phyloP scores from a whole-genome alignment of 1,139 yeast genomes.

The Wickerhamomyces sp. region DNA sequence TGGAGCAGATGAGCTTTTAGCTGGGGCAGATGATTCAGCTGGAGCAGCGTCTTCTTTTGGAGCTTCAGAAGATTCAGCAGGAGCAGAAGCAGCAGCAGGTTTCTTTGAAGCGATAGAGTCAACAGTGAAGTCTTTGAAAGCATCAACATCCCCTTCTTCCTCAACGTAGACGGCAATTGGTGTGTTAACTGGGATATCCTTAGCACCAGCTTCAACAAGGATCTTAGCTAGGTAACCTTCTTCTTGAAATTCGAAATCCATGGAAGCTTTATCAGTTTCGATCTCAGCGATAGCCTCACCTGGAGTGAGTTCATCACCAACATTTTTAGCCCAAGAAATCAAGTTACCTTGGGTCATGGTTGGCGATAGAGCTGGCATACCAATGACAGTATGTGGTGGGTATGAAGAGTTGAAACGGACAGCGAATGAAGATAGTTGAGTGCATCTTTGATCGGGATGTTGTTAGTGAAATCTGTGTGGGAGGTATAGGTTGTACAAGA shows the following conservation, averaged over 20 bases:
- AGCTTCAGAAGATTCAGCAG: constrained; percentile 19
- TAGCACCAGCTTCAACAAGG: constrained; percentile 77
- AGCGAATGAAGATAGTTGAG: constrained; percentile 24
- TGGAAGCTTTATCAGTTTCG: constrained; percentile 97
- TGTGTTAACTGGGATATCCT: constrained; percentile 87
- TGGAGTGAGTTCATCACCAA: constrained; percentile 81
- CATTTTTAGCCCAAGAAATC: constrained; percentile 81
- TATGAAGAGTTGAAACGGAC: constrained; percentile 35
- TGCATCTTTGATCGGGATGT: constrained; percentile 17
- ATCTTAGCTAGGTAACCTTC: constrained; percentile 95
- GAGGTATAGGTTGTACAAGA: neutral
- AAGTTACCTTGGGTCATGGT: constrained; percentile 96
- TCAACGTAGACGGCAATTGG: constrained; percentile 98
- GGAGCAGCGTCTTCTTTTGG: constrained; percentile 36
- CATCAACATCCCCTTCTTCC: constrained; percentile 75
- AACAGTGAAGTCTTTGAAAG: constrained; percentile 81
- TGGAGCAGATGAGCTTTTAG: constrained; percentile 22
- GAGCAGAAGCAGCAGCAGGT: constrained; percentile 27
- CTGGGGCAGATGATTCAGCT: constrained; percentile 31
- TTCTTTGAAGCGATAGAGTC: constrained; percentile 46
- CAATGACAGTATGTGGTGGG: constrained; percentile 59
- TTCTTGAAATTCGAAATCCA: constrained; percentile 99
- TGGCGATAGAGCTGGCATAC: constrained; percentile 88
- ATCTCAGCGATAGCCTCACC: constrained; percentile 96
- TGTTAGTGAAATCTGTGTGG: constrained; percentile 8